phyloP scores from a whole-genome alignment of 371 early-diverging fungal species.

The Mortierella sp. region DNA sequence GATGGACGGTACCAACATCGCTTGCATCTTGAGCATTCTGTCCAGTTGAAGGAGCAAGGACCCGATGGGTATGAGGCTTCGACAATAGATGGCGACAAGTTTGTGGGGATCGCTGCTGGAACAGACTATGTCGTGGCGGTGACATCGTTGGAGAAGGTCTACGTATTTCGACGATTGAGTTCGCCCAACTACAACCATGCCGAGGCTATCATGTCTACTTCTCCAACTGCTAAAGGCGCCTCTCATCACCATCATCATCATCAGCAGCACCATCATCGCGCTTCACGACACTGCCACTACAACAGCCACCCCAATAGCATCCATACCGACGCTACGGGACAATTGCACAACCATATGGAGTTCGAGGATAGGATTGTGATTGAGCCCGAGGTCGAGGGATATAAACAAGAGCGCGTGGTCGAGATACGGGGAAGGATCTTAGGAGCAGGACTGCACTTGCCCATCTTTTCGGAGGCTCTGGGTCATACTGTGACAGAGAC shows the following conservation, averaged over 20 bases:
- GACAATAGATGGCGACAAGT: conserved; percentile 29
- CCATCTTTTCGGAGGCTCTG: conserved; percentile 48
- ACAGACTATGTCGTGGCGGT: conserved; percentile 45
- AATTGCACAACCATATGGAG: not conserved
- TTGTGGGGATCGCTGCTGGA: conserved; percentile 41
- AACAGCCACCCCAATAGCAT: not conserved
- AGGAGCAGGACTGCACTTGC: conserved; percentile 38
- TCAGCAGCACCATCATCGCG: conserved; percentile 1
- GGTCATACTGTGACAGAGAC: conserved; percentile 34
- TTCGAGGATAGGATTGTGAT: conserved; percentile 32
- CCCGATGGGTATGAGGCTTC: conserved; percentile 23
- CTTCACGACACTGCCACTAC: not conserved
- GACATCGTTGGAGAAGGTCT: conserved; percentile 33
- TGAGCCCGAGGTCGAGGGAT: conserved; percentile 19
- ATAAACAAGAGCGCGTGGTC: conserved; percentile 28
- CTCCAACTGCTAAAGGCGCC: not conserved
- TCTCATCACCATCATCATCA: not conserved
- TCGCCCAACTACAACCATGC: conserved; percentile 28
- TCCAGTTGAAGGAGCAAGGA: conserved; percentile 37
- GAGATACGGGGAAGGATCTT: conserved; percentile 36
- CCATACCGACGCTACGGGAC: not conserved
- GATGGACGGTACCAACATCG: conserved; percentile 39
- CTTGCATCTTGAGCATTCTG: conserved; percentile 30
- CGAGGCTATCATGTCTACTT: not conserved
- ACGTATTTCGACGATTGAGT: conserved; percentile 32